Base-by-base conservation (phyloP, 352 stramenopile genomes). In the Phytophthora pistaciae region DNA sequence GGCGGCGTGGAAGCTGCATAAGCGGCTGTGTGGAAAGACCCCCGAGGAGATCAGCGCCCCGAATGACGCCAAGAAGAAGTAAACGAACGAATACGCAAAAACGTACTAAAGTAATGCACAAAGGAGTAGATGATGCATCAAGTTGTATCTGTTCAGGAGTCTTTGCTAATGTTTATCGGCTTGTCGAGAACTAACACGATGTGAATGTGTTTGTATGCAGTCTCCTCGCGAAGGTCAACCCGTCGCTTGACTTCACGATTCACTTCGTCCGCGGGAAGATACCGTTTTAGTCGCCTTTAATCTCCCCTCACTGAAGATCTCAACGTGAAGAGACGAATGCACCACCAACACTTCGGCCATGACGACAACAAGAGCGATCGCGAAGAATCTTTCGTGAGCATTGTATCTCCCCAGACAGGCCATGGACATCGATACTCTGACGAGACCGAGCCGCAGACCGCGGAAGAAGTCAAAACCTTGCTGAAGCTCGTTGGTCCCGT, bases 1-100 rank as follows among this genome's bases (percentile, higher is more conserved):
- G 66, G 68, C 66, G 0, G 89, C 85, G 5, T 96, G 89, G 89
- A 91, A 81, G 66, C 56, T 93, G 14, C 89, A 95, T 68, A 96
- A 96, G 68, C 84, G 70, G 31, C 52, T 93, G 23, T 96, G 87
- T 53, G 80, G 78, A 23, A 91, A 91, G 64, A 78, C 79, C 0
- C 56, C 64, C 7, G 83, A 88, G 42, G 68, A 92, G 65, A 90
- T 89, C 44, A 80, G 52, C 13, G 68, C 64, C 27, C 56, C 52
- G 21, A 71, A 74, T 53, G 66, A 78, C 33, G 61, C 31, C 31
- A 36, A 3, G 29, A 60, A 55, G 10, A 68, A 68, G 49, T 66
- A 64, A 53, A 29, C 25, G 25, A 36, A 36, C 1, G 21, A 68
- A 54, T 56, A 52, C 25, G 59, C 33, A 38, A 46, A 27, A 44